Percentiles rank a stretch among this genome's conserved stretches.
phyloP scores from a whole-genome alignment of 202 grass and related monocot genomes.

The Cymbopogon flexuosus region DNA sequence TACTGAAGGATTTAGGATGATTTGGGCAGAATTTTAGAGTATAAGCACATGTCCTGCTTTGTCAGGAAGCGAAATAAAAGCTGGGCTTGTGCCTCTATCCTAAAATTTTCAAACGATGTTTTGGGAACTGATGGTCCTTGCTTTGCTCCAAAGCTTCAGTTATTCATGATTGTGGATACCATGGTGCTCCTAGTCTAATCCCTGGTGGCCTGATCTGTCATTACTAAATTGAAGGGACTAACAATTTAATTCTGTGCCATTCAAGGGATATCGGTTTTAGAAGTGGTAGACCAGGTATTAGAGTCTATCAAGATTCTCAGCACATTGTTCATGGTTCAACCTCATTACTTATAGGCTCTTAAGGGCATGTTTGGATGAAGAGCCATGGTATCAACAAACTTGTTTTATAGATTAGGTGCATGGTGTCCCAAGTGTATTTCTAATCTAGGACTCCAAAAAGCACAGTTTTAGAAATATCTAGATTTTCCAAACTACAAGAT shows the following conservation, averaged over 20 bases:
- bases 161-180: not conserved
- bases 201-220: not conserved
- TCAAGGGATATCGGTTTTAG: not conserved
- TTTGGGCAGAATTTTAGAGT: not conserved
- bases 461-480: no score
- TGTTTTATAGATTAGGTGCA: not conserved
- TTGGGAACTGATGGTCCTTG: not conserved
- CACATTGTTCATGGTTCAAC: not conserved
- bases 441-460: not conserved
- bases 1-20: not conserved
- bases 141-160: not conserved
- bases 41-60: not conserved
- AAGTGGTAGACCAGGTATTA: not conserved
- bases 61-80: no score
- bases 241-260: not conserved
- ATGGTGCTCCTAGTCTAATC: not conserved
- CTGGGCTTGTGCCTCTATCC: not conserved
- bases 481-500: not conserved
- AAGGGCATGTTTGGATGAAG: not conserved
- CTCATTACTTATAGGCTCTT: not conserved
- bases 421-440: not conserved
- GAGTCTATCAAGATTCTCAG: not conserved
- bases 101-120: constrained; percentile 2
- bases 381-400: not conserved
- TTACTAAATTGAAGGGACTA: not conserved